Conservation (phyloP, 495 filamentous ascomycete genomes). For the Aspergillus biplanus region DNA sequence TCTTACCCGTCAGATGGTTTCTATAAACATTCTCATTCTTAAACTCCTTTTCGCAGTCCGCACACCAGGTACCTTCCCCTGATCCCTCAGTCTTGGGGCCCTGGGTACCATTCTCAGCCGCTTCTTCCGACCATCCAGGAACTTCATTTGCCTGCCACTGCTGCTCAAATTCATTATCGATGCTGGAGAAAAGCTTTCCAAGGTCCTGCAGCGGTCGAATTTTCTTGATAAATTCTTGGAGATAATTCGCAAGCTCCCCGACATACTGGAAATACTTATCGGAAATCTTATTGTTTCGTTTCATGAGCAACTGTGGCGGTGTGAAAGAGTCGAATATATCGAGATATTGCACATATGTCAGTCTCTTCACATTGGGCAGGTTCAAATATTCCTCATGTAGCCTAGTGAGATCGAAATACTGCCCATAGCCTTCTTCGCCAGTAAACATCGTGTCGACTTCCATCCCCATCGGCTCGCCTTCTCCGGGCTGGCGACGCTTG, state of each 20-base stretch:
- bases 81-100: slow-evolving; percentile 59
- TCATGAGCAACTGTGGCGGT: slow-evolving; percentile 70
- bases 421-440: slow-evolving; percentile 89
- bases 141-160: slow-evolving; percentile 80
- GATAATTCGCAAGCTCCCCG: slow-evolving; percentile 73
- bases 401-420: slow-evolving; percentile 83
- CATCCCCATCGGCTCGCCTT: slow-evolving; percentile 62
- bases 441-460: slow-evolving; percentile 92
- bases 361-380: slow-evolving; percentile 76
- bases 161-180: slow-evolving; percentile 81
- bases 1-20: slow-evolving; percentile 84
- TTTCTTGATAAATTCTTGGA: slow-evolving; percentile 83
- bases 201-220: slow-evolving; percentile 82
- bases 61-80: slow-evolving; percentile 79
- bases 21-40: slow-evolving; percentile 95
- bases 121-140: slow-evolving; percentile 74
- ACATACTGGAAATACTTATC: slow-evolving; percentile 92
- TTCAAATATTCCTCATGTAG: slow-evolving; percentile 90
- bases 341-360: slow-evolving; percentile 90
- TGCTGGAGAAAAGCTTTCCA: slow-evolving; percentile 71
- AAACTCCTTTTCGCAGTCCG: slow-evolving; percentile 91
- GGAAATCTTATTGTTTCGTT: slow-evolving; percentile 78
- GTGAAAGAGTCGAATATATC: slow-evolving; percentile 85
- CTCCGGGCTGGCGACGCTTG: slow-evolving; percentile 68
- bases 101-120: slow-evolving; percentile 42